phyloP scores from a whole-genome alignment of 306 rosid species.

The Comarum palustre region DNA sequence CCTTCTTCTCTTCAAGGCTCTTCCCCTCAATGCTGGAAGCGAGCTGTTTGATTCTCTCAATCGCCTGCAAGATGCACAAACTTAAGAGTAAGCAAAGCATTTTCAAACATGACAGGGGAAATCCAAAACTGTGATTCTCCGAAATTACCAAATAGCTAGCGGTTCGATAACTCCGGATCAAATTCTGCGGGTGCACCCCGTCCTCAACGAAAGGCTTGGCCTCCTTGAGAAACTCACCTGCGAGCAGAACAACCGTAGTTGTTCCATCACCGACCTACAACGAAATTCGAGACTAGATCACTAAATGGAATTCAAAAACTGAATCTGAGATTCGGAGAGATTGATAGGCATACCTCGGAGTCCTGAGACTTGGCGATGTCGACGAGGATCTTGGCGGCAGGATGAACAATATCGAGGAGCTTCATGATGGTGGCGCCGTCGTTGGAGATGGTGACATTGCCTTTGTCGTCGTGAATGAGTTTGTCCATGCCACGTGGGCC shows the following conservation, averaged over 20 bases:
- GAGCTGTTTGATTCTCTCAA: conserved; percentile 78
- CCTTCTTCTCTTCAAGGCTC: conserved; percentile 86
- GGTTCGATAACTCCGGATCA: conserved; percentile 78
- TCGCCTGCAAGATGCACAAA: conserved; percentile 49
- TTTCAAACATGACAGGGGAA: background rate
- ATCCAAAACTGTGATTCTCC: background rate
- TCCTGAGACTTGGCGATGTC: conserved; percentile 97
- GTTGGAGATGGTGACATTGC: conserved; percentile 84
- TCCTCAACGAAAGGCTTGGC: conserved; percentile 98
- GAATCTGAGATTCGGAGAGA: background rate
- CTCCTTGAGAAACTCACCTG: conserved; percentile 87
- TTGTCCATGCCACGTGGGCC: conserved; percentile 99
- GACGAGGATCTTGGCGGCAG: conserved; percentile 94
- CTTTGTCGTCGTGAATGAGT: conserved; percentile 90
- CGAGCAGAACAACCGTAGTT: conserved; percentile 94
- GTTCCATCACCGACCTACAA: conserved; percentile 98
- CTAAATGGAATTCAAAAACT: background rate
- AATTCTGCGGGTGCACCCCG: conserved; percentile 88
- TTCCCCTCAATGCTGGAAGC: conserved; percentile 93
- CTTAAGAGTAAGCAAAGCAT: background rate
- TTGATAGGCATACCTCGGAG: conserved; percentile 97
- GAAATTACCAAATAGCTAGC: conserved; percentile 64
- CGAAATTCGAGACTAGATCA: too few species aligned
- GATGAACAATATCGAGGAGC: conserved; percentile 87
- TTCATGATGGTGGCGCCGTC: conserved; percentile 99